Base-by-base conservation (phyloP, 1,284 basidiomycete species). In the Irpex lacteus region DNA sequence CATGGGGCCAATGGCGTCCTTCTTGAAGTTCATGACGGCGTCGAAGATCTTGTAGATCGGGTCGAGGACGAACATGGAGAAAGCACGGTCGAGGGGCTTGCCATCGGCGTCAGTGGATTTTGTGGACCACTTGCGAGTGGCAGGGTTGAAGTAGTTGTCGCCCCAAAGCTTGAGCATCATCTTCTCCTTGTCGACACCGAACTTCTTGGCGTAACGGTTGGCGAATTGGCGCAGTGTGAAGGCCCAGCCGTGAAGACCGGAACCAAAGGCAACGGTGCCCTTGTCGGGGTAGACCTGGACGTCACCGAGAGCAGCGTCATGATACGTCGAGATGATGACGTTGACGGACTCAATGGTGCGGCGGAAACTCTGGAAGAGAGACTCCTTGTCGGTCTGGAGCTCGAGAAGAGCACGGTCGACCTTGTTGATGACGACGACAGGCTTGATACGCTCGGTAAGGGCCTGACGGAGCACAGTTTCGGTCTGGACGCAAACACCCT, bases 1-100 rank as follows among this genome's bases (percentile, higher is more conserved):
- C 82, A 99, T 95, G 70, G 85, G 81, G 67, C 76, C 80, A 72
- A 95, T 89, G 70, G 88, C 81, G 65, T 98, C 97, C 86, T 98
- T 99, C 87, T 99, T 98, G 88, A 93, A 98, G 89, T 99, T 98
- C 96, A 98, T 99, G 81, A 98, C 94, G 71, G 94, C 91, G 74
- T 98, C 96, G 81, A 99, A 99, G 78, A 99, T 90, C 79, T 90
- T 94, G 91, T 94, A 99, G 82, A 99, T 99, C 70, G 98, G 98
- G 82, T 99, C 98, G 72, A 99, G 93, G 67, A 99, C 95, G 82
- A 99, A 99, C 83, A 85, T 82, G 82, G 94, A 96, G 87, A 96
- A 97, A 62, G 94, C 92, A 80, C 93, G 95, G 74, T 96, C 98
- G 68, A 98, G 91, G 32, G 78, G 80, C 77, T 96, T 96, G 76